Evolutionary conservation across 2,329 filamentous ascomycete genomes (phyloP), one percentile per base, ranked within the genome.

Genomic region (Exophiala sp.): DNA sequence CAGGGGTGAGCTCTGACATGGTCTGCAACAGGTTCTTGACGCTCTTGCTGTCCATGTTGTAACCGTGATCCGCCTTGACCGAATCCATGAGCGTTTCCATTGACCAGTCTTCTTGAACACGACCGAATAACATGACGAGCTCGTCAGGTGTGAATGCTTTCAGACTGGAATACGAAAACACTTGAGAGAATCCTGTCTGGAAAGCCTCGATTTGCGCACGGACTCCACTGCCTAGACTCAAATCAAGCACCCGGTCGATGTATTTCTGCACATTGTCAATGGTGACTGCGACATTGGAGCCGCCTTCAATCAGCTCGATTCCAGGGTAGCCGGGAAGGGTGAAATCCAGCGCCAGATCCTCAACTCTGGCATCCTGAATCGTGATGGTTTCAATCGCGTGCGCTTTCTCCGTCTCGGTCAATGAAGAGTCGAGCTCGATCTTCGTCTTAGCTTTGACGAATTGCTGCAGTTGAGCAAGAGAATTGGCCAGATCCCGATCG

Each of bases 1-100:
- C 69, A 1, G 77, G 70, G 6, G 78, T 79, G 46, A 96, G 77
- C 65, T 94, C 86, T 66, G 89, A 96, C 93, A 98, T 97, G 8
- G 85, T 85, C 63, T 96, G 89, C 14, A 98, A 76, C 58, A 98
- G 68, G 62, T 98, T 97, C 62, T 85, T 88, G 41, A 98, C 89
- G 63, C 86, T 96, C 72, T 85, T 87, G 75, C 91, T 97, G 66
- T 98, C 93, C 80, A 98, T 93, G 62, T 97, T 98, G 74, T 88
- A 98, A 7, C 93, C 93, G 65, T 98, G 93, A 62, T 98, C 93
- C 22, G 93, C 93, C 72, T 98, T 98, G 73, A 98, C 91, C 0
- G 91, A 96, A 65, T 98, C 93, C 80, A 94, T 94, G 34, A 98
- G 80, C 52, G 93, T 98, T 66, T 97, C 91, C 58, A 98, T 83